A percentile compares a stretch with the other conserved stretches of the same genome.
phyloP scores from a whole-genome alignment of 116 monocot species.

The Iris pallida region DNA sequence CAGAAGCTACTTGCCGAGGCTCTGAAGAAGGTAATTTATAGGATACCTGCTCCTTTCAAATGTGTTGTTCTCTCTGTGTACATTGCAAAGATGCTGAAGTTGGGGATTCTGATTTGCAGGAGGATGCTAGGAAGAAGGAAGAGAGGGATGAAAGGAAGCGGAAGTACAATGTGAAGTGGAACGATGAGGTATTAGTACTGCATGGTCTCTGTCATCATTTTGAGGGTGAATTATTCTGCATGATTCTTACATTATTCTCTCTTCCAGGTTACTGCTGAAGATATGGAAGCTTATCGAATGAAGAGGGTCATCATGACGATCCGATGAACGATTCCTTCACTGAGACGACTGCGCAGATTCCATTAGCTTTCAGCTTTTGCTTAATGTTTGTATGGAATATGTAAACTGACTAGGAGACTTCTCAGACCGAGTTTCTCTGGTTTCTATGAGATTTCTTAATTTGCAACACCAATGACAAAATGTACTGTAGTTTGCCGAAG shows the following conservation, averaged over 20 bases:
- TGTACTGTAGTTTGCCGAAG: too few relatives aligned
- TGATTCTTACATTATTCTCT: background rate
- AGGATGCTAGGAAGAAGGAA: slow-evolving; percentile 83
- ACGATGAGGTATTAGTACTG: slow-evolving; percentile 55
- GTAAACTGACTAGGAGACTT: too few relatives aligned
- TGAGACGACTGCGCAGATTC: background rate
- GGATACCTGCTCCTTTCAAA: too few relatives aligned
- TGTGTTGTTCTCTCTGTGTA: background rate
- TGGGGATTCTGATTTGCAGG: slow-evolving; percentile 28
- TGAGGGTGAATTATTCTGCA: background rate
- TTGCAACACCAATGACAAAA: too few relatives aligned
- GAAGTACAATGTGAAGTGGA: slow-evolving; percentile 93
- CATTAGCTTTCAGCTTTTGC: too few relatives aligned
- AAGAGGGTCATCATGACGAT: slow-evolving; percentile 91
- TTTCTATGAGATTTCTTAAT: too few relatives aligned
- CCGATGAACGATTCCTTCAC: slow-evolving; percentile 93
- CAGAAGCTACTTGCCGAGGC: slow-evolving; percentile 59
- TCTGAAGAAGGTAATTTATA: slow-evolving; percentile 59
- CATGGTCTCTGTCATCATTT: background rate
- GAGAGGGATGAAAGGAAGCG: slow-evolving; percentile 93
- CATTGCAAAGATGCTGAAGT: slow-evolving; percentile 1
- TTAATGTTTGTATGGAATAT: too few relatives aligned
- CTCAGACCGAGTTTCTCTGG: too few relatives aligned
- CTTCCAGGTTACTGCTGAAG: slow-evolving; percentile 79
- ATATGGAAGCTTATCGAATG: slow-evolving; percentile 96